Base-by-base conservation (phyloP, 805 yeast genomes). In the Monosporozyma unispora region DNA sequence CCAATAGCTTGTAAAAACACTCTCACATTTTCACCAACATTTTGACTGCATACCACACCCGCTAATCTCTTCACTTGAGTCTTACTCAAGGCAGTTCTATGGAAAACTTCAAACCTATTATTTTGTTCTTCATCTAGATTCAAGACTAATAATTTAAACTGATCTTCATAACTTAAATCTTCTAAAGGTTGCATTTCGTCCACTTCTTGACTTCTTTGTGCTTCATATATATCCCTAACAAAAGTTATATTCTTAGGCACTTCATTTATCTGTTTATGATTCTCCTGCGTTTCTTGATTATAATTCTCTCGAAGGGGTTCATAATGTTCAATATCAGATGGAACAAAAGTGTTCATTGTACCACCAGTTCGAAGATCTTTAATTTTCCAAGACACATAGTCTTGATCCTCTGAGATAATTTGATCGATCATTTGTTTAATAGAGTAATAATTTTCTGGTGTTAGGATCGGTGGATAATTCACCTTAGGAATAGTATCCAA, bases 1-100 rank as follows among this genome's bases (percentile, higher is more conserved):
- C 95, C 85, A 49, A 88, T 76, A 64, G 96, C 96, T 5, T 91
- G 86, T 44, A 90, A 66, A 8, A 88, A 82, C 48, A 87, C 81
- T 0, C 95, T 85, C 21, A 88, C 82, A 53, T 84, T 85, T 50
- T 78, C 86, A 1, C 91, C 82, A 10, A 89, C 80, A 44, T 82
- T 80, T 62, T 89, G 96, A 41, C 88, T 89, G 45, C 87, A 70
- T 0, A 85, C 84, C 25, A 84, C 78, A 57, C 84, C 82, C 11
- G 95, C 90, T 22, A 89, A 70, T 62, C 85, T 86, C 64, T 84
- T 86, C 9, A 91, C 84, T 3, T 90, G 86, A 3, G 81, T 77
- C 52, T 84, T 81, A 56, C 80, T 82, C 49, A 84, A 64, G 40
- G 84, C 80, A 39, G 95, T 82, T 56, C 98, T 73, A 55, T 96